phyloP scores from a whole-genome alignment of 768 basidiomycete species.

The Auricularia auricula-judae region DNA sequence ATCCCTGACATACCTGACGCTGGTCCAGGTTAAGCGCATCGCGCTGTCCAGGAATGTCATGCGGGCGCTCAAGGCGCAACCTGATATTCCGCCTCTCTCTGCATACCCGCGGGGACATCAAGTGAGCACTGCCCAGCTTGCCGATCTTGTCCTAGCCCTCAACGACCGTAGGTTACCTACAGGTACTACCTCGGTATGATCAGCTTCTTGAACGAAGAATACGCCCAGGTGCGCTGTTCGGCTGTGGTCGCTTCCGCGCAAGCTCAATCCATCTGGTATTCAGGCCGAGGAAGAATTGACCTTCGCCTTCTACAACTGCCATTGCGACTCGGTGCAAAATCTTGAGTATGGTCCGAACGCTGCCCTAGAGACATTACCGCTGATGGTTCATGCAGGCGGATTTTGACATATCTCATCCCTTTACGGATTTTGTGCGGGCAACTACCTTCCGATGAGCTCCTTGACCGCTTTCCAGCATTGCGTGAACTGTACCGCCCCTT shows the following conservation, averaged over 20 bases:
- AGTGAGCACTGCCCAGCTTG: slow-evolving; percentile 28
- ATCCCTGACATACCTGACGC: slow-evolving; percentile 3
- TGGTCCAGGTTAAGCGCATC: slow-evolving; percentile 70
- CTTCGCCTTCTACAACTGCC: slow-evolving; percentile 79
- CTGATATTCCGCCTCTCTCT: slow-evolving; percentile 69
- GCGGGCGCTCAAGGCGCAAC: slow-evolving; percentile 74
- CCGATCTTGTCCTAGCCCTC: slow-evolving; percentile 5
- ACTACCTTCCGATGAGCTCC: slow-evolving; percentile 62
- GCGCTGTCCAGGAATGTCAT: slow-evolving; percentile 87
- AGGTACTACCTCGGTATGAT: slow-evolving; percentile 93
- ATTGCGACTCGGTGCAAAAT: slow-evolving; percentile 55
- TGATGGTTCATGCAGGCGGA: slow-evolving; percentile 46
- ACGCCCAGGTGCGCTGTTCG: slow-evolving; percentile 48
- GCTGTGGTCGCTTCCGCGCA: background rate
- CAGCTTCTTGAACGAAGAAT: slow-evolving; percentile 87
- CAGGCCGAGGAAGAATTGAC: slow-evolving; percentile 82
- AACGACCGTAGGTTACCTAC: slow-evolving; percentile 65
- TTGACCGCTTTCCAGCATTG: slow-evolving; percentile 63
- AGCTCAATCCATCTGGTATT: slow-evolving; percentile 3
- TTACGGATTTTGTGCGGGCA: slow-evolving; percentile 81
- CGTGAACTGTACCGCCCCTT: slow-evolving; percentile 71
- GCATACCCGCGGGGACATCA: slow-evolving; percentile 80
- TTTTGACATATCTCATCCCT: slow-evolving; percentile 83
- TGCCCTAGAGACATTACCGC: background rate
- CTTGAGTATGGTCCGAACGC: slow-evolving; percentile 51